phyloP scores from a whole-genome alignment of 176 grass and related monocot genomes.

The Hordeum marinum region DNA sequence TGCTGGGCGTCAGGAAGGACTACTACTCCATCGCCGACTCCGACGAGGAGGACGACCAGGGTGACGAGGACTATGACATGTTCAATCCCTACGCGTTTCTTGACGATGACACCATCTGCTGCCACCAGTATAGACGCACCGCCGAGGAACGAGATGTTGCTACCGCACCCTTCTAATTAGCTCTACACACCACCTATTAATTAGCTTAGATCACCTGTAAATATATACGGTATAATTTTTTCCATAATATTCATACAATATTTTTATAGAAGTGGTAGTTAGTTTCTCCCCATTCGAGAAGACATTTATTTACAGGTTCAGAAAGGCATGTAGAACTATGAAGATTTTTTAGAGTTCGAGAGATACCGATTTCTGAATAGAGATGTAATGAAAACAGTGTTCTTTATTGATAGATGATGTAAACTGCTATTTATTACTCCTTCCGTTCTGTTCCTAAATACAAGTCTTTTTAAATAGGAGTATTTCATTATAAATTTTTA shows the following conservation, averaged over 20 bases:
- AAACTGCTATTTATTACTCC: no score
- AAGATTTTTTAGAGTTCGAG: no score
- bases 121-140: neutral
- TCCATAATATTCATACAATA: neutral
- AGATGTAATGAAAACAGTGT: no score
- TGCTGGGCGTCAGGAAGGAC: slow-evolving; percentile 3
- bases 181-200: neutral
- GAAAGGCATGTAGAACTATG: neutral
- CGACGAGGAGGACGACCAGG: neutral
- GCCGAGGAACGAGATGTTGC: neutral
- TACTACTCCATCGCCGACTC: neutral
- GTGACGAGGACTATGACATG: neutral
- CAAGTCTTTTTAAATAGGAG: no score
- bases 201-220: neutral
- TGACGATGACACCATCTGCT: no score
- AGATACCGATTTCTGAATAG: no score
- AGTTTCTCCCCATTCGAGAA: neutral
- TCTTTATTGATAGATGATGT: no score
- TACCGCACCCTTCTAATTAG: neutral
- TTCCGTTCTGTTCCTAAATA: no score
- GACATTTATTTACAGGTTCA: no score
- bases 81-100: neutral
- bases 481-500: no score
- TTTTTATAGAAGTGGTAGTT: neutral
- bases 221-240: neutral